A percentile compares a stretch with the other conserved stretches of the same genome.
Evolutionary conservation across 2,329 filamentous ascomycete genomes (phyloP).

Genomic region (Triangularia setosa): DNA sequence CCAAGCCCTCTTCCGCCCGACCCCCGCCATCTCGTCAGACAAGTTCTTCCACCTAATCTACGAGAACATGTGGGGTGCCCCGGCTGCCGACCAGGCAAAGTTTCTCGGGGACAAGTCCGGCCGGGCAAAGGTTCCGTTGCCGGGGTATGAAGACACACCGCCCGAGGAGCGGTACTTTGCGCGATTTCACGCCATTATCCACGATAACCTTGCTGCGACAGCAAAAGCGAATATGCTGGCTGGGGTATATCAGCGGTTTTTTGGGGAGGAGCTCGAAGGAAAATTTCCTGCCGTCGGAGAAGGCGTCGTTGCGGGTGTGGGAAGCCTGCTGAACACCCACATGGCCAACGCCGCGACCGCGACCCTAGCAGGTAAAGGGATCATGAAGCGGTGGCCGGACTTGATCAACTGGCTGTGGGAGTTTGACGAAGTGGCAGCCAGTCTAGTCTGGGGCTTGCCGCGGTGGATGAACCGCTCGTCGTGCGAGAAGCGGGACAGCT

Average conservation of each 20-base stretch:
- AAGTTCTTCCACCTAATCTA: background rate
- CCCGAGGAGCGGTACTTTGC: background rate
- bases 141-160: background rate
- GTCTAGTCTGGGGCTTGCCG: constrained; percentile 5
- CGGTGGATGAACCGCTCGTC: constrained; percentile 1
- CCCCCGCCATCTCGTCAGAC: background rate
- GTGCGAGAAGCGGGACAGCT: background rate
- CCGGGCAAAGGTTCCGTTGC: background rate
- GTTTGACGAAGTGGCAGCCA: constrained; percentile 1
- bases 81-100: background rate
- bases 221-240: background rate
- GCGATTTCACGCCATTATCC: background rate
- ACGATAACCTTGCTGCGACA: background rate
- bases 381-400: background rate
- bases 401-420: constrained; percentile 4
- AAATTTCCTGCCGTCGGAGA: background rate
- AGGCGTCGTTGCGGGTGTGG: background rate
- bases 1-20: background rate
- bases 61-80: background rate
- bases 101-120: background rate
- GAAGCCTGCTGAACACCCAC: background rate
- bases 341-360: constrained; percentile 1
- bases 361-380: background rate
- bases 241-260: background rate
- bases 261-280: background rate